phyloP scores from a whole-genome alignment of 2,329 filamentous ascomycete species.

The Aspergillus japonicus region DNA sequence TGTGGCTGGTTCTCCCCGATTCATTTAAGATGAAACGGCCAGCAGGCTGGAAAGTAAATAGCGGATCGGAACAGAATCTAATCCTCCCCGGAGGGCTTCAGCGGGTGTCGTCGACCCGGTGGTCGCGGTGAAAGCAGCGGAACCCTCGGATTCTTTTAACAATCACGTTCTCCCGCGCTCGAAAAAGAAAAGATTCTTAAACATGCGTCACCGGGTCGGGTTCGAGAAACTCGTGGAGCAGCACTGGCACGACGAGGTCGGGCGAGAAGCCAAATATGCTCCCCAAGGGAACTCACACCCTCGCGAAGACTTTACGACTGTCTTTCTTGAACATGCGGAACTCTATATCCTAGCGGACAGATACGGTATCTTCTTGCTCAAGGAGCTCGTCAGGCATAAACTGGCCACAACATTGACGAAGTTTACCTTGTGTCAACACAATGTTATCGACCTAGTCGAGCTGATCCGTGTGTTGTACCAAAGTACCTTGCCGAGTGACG shows the following conservation, averaged over 20 bases:
- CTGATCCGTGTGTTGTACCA: slow-evolving; percentile 39
- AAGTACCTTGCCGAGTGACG: slow-evolving; percentile 27
- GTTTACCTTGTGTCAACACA: slow-evolving; percentile 31
- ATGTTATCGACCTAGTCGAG: slow-evolving; percentile 29
- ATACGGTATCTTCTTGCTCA: slow-evolving; percentile 38
- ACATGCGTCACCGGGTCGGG: neutral
- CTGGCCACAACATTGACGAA: slow-evolving; percentile 32
- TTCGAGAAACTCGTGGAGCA: slow-evolving; percentile 1
- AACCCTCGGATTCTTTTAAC: too few relatives aligned
- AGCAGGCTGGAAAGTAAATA: too few relatives aligned
- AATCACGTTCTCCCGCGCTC: too few relatives aligned
- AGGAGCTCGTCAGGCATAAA: slow-evolving; percentile 32
- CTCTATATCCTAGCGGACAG: slow-evolving; percentile 44
- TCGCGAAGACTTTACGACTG: slow-evolving; percentile 30
- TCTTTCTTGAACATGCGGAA: slow-evolving; percentile 42
- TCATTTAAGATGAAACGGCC: too few relatives aligned
- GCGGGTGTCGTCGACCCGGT: too few relatives aligned
- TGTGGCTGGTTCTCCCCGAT: too few relatives aligned
- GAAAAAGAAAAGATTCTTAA: too few relatives aligned
- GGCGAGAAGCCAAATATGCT: slow-evolving; percentile 6
- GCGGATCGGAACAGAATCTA: too few relatives aligned
- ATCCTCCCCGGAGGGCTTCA: too few relatives aligned
- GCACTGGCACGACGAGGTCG: neutral
- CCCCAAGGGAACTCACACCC: slow-evolving; percentile 12
- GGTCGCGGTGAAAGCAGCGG: too few relatives aligned